Percentiles rank a stretch among this genome's conserved stretches.
Evolutionary conservation across 2,329 filamentous ascomycete species (phyloP).

Genomic region (Fusarium sp.): DNA sequence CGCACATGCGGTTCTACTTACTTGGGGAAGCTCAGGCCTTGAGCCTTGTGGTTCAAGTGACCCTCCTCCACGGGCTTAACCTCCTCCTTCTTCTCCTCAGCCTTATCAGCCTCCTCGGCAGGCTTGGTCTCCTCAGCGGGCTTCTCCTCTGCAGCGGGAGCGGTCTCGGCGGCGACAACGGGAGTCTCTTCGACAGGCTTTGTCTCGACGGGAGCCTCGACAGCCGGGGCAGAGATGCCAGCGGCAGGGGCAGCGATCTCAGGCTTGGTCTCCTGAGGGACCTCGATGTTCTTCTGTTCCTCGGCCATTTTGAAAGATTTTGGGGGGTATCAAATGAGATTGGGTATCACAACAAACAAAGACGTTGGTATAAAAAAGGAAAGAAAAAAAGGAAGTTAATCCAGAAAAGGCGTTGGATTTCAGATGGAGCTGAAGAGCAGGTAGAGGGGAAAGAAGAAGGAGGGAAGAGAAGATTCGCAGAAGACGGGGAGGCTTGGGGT

Average conservation of each 20-base stretch:
- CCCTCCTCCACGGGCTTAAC: conserved; percentile 83
- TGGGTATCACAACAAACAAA: conserved; percentile 66
- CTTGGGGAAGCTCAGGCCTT: conserved; percentile 86
- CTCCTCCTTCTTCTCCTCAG: conserved; percentile 62
- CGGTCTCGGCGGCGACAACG: conserved; percentile 50
- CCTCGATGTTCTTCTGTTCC: conserved; percentile 75
- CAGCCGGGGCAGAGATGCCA: conserved; percentile 48
- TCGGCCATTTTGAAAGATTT: conserved; percentile 75
- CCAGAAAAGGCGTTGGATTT: conserved; percentile 50
- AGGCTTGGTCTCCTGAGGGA: conserved; percentile 64
- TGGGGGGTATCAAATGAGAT: conserved; percentile 53
- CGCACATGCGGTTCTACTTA: conserved; percentile 60
- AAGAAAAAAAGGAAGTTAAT: conserved; percentile 51
- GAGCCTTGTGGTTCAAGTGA: conserved; percentile 88
- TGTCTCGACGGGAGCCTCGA: conserved; percentile 50
- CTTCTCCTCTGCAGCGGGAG: conserved; percentile 55
- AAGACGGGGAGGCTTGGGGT: conserved; percentile 53
- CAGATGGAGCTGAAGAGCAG: conserved; percentile 49
- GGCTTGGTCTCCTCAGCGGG: conserved; percentile 59
- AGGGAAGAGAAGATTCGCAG: conserved; percentile 40
- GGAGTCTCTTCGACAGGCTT: conserved; percentile 55
- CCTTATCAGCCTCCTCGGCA: conserved; percentile 55
- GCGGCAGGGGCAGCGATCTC: conserved; percentile 40
- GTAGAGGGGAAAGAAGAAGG: conserved; percentile 50
- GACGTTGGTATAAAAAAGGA: conserved; percentile 56